Percentiles rank a stretch among this genome's conserved stretches.
phyloP scores from a whole-genome alignment of 441 rosid genomes.

The California macrophylla region DNA sequence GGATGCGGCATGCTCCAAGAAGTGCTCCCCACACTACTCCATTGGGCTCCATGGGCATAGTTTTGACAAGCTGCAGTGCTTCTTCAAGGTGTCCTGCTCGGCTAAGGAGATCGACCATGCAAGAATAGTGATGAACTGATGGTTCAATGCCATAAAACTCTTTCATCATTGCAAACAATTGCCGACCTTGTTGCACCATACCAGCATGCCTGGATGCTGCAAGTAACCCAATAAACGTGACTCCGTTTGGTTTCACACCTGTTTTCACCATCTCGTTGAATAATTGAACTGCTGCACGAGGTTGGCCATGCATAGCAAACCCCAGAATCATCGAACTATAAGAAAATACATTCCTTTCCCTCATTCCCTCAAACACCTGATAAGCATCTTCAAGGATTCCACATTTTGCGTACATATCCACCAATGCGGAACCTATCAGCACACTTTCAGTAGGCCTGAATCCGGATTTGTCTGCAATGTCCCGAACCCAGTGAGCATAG shows the following conservation, averaged over 20 bases:
- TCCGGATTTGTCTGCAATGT: slow-evolving; percentile 34
- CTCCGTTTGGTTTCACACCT: slow-evolving; percentile 44
- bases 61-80: slow-evolving; percentile 47
- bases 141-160: slow-evolving; percentile 43
- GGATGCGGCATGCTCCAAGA: slow-evolving; percentile 70
- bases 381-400: slow-evolving; percentile 60
- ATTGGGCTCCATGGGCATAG: slow-evolving; percentile 48
- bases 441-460: slow-evolving; percentile 31
- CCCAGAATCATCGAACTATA: slow-evolving; percentile 83
- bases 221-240: slow-evolving; percentile 66
- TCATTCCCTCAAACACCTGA: slow-evolving; percentile 42
- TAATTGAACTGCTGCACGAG: slow-evolving; percentile 43
- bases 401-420: slow-evolving; percentile 78
- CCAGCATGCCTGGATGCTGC: slow-evolving; percentile 78
- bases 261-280: slow-evolving; percentile 54
- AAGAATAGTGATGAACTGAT: slow-evolving; percentile 53
- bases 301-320: slow-evolving; percentile 62
- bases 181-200: slow-evolving; percentile 55
- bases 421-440: slow-evolving; percentile 69
- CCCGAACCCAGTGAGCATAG: slow-evolving; percentile 41
- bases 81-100: slow-evolving; percentile 56
- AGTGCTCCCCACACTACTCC: slow-evolving; percentile 84
- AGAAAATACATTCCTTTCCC: slow-evolving; percentile 53
- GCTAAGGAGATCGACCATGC: slow-evolving; percentile 74
- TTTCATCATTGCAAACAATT: slow-evolving; percentile 51